phyloP scores from a whole-genome alignment of 768 basidiomycete genomes.

The Pholiota molesta region DNA sequence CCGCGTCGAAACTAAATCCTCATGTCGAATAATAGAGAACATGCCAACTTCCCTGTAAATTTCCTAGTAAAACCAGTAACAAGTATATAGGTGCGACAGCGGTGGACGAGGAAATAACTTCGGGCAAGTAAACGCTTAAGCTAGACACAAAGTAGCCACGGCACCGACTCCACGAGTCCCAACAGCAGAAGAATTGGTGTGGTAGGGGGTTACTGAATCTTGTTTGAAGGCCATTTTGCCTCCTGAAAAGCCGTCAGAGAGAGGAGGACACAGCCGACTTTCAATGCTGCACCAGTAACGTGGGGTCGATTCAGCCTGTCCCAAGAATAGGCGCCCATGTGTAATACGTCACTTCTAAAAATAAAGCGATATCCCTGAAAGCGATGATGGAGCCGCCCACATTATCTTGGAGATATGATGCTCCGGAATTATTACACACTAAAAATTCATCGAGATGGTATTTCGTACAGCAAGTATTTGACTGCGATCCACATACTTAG shows the following conservation, averaged over 20 bases:
- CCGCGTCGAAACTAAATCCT: too few species aligned
- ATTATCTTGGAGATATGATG: not conserved
- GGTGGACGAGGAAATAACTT: too few species aligned
- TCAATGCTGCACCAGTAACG: not conserved
- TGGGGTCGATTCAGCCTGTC: not conserved
- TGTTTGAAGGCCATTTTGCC: not conserved
- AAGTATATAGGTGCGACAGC: too few species aligned
- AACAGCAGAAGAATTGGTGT: not conserved
- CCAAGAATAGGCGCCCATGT: conserved; percentile 1
- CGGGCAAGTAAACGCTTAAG: too few species aligned
- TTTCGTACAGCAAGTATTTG: not conserved
- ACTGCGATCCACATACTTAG: not conserved
- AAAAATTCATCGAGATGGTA: not conserved
- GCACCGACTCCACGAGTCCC: too few species aligned
- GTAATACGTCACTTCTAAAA: not conserved
- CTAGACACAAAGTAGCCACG: too few species aligned
- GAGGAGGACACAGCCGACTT: not conserved
- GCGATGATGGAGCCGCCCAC: not conserved
- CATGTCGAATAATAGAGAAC: too few species aligned
- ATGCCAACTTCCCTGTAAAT: too few species aligned
- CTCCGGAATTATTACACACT: not conserved
- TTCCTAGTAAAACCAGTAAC: too few species aligned
- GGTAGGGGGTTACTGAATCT: not conserved
- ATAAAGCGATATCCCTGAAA: not conserved
- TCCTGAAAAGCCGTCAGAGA: not conserved